Percentiles rank a stretch among this genome's conserved stretches.
phyloP scores from a whole-genome alignment of 2,329 filamentous ascomycete genomes.

The Colletotrichum lupini region DNA sequence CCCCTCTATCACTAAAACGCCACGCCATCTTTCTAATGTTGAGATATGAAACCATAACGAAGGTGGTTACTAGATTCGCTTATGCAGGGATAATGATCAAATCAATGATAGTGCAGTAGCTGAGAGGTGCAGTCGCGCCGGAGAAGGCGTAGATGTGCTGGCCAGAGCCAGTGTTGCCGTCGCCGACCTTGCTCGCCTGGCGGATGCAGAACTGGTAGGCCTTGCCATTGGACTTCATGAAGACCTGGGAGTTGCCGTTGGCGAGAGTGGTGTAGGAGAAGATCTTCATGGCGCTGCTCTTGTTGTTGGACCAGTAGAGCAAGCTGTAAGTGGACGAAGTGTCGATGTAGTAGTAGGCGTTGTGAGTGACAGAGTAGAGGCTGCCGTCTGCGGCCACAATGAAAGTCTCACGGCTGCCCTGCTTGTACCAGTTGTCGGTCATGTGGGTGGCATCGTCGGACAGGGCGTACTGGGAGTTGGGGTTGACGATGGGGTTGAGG shows the following conservation, averaged over 20 bases:
- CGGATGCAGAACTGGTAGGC: neutral
- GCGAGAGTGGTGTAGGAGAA: neutral
- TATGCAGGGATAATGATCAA: neutral
- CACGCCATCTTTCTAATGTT: neutral
- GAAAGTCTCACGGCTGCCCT: slow-evolving; percentile 3
- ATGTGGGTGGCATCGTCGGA: slow-evolving; percentile 7
- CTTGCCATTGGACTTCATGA: neutral
- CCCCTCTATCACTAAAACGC: neutral
- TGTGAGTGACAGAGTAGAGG: neutral
- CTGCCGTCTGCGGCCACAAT: neutral
- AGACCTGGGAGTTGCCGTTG: neutral
- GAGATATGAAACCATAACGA: too few species aligned
- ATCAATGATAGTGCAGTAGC: neutral
- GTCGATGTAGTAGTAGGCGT: neutral
- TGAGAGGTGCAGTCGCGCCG: neutral
- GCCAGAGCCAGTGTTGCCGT: neutral
- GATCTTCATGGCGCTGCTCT: neutral
- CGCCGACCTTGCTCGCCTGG: neutral
- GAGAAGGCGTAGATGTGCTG: neutral
- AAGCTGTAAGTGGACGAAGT: neutral
- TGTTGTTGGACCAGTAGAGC: neutral
- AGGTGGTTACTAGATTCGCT: neutral
- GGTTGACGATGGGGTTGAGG: neutral
- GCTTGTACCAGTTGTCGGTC: slow-evolving; percentile 6
- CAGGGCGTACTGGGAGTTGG: neutral